Evolutionary conservation across 106 monocot genomes (phyloP).

Genomic region (Iris macrosiphon): DNA sequence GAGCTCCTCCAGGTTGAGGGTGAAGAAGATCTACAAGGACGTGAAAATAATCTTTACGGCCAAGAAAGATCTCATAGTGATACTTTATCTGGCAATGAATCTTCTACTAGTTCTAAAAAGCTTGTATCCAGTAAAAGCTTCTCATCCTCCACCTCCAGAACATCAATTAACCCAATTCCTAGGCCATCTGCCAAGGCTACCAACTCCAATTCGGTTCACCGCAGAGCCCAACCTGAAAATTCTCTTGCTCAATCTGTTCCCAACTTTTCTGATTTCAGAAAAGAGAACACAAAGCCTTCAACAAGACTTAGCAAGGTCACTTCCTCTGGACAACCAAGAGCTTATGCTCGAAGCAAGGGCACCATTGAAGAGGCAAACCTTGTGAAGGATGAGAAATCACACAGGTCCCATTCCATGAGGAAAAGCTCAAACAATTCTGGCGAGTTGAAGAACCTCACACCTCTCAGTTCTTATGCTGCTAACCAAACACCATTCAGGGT

Average conservation of each 20-base stretch:
- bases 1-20: conserved; percentile 22
- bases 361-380: conserved; percentile 42
- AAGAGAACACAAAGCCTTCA: conserved; percentile 63
- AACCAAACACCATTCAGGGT: conserved; percentile 13
- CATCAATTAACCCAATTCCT: conserved; percentile 30
- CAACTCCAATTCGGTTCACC: conserved; percentile 36
- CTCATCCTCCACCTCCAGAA: conserved; percentile 33
- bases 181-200: conserved; percentile 33
- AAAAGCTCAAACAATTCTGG: conserved; percentile 24
- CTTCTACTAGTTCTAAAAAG: conserved; percentile 53
- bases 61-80: conserved; percentile 34
- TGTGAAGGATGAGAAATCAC: conserved; percentile 54
- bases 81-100: conserved; percentile 43
- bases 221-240: conserved; percentile 40
- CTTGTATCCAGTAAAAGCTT: conserved; percentile 24
- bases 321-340: conserved; percentile 23
- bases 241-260: conserved; percentile 69
- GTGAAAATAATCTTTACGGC: conserved; percentile 11
- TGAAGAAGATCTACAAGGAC: conserved; percentile 22
- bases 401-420: conserved; percentile 47
- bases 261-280: conserved; percentile 60
- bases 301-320: conserved; percentile 25
- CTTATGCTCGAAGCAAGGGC: conserved; percentile 50
- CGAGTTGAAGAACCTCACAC: conserved; percentile 36
- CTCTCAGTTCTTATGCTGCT: conserved; percentile 36